These are phyloP conservation scores for Kregervanrija fluxuum DNA, from an alignment of 805 yeast species.

Conservation along the genomic window DNA sequence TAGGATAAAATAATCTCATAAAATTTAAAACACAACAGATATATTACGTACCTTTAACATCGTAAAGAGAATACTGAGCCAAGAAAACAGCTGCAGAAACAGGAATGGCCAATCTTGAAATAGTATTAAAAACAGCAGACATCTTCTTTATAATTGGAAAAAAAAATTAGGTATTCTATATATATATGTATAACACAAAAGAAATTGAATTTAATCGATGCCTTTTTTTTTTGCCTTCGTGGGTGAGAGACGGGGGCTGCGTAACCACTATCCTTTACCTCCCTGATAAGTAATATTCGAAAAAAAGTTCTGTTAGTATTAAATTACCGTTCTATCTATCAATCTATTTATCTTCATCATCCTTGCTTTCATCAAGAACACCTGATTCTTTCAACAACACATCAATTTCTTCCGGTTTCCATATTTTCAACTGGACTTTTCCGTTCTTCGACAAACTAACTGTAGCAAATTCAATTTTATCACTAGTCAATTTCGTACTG, in stretches of 20 bases:
- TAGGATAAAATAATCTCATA: not conserved
- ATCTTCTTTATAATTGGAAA: slow-evolving; percentile 12
- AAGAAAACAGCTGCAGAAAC: slow-evolving; percentile 62
- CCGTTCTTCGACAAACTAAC: slow-evolving; percentile 44
- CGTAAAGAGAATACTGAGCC: slow-evolving; percentile 81
- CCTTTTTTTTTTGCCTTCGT: not conserved
- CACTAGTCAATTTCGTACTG: slow-evolving; percentile 73
- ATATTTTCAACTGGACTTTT: slow-evolving; percentile 59
- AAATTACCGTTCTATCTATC: not conserved
- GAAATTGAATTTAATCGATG: not conserved
- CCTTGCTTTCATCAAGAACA: slow-evolving; percentile 38
- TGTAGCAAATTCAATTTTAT: slow-evolving; percentile 90
- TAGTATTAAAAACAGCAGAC: slow-evolving; percentile 35
- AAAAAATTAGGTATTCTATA: too few species aligned
- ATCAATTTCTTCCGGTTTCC: slow-evolving; percentile 76
- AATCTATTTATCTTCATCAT: slow-evolving; percentile 30
- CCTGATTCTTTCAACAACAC: slow-evolving; percentile 65
- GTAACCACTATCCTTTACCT: not conserved
- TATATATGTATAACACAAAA: not conserved
- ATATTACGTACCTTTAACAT: slow-evolving; percentile 54
- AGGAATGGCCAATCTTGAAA: slow-evolving; percentile 57
- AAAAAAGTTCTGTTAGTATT: too few species aligned
- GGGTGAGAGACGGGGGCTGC: not conserved
- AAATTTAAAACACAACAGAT: not conserved
- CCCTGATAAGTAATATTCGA: too few species aligned